phyloP scores from a whole-genome alignment of 345 rosid species.

The Melaleuca alternifolia region DNA sequence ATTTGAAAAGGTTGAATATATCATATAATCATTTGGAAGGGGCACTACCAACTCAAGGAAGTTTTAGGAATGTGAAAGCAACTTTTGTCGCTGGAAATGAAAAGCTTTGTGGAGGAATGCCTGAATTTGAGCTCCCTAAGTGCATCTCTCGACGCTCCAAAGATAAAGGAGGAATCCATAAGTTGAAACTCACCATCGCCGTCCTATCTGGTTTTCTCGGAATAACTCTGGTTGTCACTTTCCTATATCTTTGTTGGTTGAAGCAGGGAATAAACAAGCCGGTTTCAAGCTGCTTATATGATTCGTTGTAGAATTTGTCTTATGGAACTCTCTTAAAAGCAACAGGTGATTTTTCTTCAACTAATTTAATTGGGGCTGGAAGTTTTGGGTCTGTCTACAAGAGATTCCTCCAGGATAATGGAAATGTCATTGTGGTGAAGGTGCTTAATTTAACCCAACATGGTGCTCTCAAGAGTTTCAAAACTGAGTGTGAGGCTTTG shows the following conservation, averaged over 20 bases:
- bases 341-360: rapidly evolving
- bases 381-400: neutral
- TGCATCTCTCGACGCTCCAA: neutral
- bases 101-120: neutral
- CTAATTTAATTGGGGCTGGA: neutral
- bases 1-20: neutral
- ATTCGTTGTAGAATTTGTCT: rapidly evolving
- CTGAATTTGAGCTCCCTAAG: rapidly evolving
- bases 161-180: neutral
- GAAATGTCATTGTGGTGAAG: neutral
- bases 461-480: neutral
- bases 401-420: rapidly evolving
- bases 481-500: neutral
- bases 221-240: rapidly evolving
- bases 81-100: neutral
- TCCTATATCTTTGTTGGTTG: neutral
- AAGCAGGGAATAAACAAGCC: neutral
- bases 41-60: neutral
- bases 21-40: neutral
- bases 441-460: neutral
- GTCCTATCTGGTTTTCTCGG: rapidly evolving
- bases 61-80: neutral
- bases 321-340: neutral
- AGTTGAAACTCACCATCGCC: neutral
- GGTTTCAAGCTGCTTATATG: neutral